A percentile compares a stretch with the other conserved stretches of the same genome.
Conservation (phyloP, 2,329 filamentous ascomycete genomes). For the Orbilia quercus region DNA sequence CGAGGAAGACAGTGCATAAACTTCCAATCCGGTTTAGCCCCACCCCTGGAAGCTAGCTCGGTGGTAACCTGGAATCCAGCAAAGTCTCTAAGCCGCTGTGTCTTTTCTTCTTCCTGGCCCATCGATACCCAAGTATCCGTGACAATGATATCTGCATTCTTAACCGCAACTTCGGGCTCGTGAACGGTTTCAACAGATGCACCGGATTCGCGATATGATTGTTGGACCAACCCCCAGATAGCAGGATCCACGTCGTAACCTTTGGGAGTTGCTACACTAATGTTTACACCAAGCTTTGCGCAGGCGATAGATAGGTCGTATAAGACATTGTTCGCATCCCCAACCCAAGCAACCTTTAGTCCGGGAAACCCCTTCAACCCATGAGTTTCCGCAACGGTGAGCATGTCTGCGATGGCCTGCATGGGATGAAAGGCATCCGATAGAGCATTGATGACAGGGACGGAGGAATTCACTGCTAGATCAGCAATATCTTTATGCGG, state of each 20-base stretch:
- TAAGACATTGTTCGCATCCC: slow-evolving; percentile 96
- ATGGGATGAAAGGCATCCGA: slow-evolving; percentile 93
- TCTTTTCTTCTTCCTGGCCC: slow-evolving; percentile 90
- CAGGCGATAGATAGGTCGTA: slow-evolving; percentile 91
- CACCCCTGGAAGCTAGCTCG: slow-evolving; percentile 82
- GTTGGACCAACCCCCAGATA: slow-evolving; percentile 70
- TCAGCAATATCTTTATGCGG: slow-evolving; percentile 79
- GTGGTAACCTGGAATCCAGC: slow-evolving; percentile 90
- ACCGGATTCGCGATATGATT: slow-evolving; percentile 47
- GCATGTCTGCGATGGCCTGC: slow-evolving; percentile 92
- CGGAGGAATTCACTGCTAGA: slow-evolving; percentile 77
- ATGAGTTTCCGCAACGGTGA: slow-evolving; percentile 81
- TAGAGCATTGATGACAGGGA: slow-evolving; percentile 87
- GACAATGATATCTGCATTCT: slow-evolving; percentile 86
- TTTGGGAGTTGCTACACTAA: slow-evolving; percentile 85
- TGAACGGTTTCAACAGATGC: slow-evolving; percentile 62
- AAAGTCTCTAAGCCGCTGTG: slow-evolving; percentile 82
- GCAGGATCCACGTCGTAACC: slow-evolving; percentile 82
- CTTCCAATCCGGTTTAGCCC: slow-evolving; percentile 88
- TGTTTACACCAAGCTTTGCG: slow-evolving; percentile 84
- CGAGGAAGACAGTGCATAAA: slow-evolving; percentile 99
- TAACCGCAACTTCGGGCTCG: slow-evolving; percentile 84
- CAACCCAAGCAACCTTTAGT: slow-evolving; percentile 93
- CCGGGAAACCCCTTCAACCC: slow-evolving; percentile 58
- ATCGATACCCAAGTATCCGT: slow-evolving; percentile 99